These are phyloP conservation scores for Inga oerstediana DNA, from an alignment of 306 rosid genomes.

Conservation along the genomic window DNA sequence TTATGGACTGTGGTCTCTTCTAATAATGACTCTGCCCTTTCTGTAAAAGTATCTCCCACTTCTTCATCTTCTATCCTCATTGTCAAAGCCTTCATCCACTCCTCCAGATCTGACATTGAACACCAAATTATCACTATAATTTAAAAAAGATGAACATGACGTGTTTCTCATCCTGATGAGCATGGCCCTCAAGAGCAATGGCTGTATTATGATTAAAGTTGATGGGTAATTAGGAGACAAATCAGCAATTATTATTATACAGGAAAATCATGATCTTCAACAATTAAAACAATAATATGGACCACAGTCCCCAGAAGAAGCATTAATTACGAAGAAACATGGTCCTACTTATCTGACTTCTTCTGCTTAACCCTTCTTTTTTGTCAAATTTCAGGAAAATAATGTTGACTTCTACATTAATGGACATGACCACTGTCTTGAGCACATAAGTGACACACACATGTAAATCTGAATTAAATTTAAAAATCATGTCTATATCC, in stretches of 20 bases:
- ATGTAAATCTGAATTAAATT: conserved; percentile 41
- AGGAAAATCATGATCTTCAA: not conserved
- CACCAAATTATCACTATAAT: not conserved
- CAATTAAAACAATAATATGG: not conserved
- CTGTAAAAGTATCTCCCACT: too few species aligned
- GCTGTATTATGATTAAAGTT: not conserved
- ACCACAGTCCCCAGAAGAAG: not conserved
- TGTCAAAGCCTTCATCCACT: too few species aligned
- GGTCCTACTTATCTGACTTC: not conserved
- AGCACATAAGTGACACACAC: conserved; percentile 53
- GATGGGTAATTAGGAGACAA: not conserved
- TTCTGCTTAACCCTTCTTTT: conserved; percentile 1
- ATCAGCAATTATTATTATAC: not conserved
- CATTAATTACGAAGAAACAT: not conserved
- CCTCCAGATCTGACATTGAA: too few species aligned
- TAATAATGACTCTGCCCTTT: too few species aligned
- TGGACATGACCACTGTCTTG: conserved; percentile 67
- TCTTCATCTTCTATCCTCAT: too few species aligned
- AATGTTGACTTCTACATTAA: conserved; percentile 56
- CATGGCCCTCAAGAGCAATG: not conserved
- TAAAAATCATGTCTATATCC: not conserved
- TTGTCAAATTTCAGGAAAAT: conserved; percentile 43
- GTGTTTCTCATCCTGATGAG: not conserved
- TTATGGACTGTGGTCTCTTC: too few species aligned
- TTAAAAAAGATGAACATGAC: not conserved